These are phyloP conservation scores for Leishmania amazonensis DNA, from an alignment of 208 protist species.

Conservation along the genomic window DNA sequence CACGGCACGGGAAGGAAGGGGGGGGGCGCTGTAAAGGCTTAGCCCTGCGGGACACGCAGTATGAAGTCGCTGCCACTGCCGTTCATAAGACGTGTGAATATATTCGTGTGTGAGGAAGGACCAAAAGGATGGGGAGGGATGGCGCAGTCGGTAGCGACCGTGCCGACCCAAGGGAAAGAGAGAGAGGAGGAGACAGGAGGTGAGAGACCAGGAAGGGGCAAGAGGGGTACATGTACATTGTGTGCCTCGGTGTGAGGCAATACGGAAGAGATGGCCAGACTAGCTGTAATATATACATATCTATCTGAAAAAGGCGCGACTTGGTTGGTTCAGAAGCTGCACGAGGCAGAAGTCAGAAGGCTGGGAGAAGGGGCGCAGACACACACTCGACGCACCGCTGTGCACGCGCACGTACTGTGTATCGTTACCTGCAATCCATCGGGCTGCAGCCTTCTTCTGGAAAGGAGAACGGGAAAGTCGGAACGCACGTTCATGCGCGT, in stretches of 20 bases:
- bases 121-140: neutral
- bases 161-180: neutral
- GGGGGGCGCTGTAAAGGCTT: neutral
- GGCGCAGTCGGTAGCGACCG: neutral
- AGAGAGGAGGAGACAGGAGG: neutral
- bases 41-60: neutral
- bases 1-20: no score
- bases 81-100: neutral
- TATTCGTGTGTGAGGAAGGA: neutral
- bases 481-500: neutral
- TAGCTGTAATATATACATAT: neutral
- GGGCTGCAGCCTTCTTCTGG: neutral
- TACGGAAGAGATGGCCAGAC: neutral
- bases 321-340: neutral
- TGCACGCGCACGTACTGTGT: no score
- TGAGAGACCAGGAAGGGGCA: neutral
- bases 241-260: neutral
- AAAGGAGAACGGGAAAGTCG: neutral
- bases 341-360: neutral
- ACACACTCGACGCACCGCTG: neutral
- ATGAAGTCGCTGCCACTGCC: neutral
- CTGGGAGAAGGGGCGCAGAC: neutral
- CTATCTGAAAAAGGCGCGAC: neutral
- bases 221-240: neutral
- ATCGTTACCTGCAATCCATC: neutral